phyloP scores from a whole-genome alignment of 805 yeast genomes.

The Ogataea neopini region DNA sequence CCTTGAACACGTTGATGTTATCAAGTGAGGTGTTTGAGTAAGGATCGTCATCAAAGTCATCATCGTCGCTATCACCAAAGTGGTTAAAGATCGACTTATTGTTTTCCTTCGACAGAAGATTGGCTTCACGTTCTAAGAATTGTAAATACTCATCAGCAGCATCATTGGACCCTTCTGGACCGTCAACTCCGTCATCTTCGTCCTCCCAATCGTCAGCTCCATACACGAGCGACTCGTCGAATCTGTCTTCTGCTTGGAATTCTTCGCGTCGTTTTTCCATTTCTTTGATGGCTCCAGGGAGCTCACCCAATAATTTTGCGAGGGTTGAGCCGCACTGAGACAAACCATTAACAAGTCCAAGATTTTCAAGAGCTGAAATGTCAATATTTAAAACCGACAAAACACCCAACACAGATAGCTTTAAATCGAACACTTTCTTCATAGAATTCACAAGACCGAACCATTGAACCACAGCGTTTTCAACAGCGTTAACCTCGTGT shows the following conservation, averaged over 20 bases:
- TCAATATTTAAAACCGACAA: slow-evolving; percentile 46
- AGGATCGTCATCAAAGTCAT: slow-evolving; percentile 81
- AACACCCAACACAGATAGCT: slow-evolving; percentile 69
- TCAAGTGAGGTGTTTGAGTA: slow-evolving; percentile 80
- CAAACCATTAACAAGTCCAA: slow-evolving; percentile 36
- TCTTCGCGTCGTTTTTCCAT: slow-evolving; percentile 64
- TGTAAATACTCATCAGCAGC: slow-evolving; percentile 48
- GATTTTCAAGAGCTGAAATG: slow-evolving; percentile 17
- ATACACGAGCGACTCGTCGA: slow-evolving; percentile 28
- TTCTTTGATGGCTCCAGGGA: slow-evolving; percentile 71
- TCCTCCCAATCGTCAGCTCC: slow-evolving; percentile 33
- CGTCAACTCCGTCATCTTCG: slow-evolving; percentile 21
- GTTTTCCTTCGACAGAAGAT: slow-evolving; percentile 34
- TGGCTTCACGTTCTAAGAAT: slow-evolving; percentile 48
- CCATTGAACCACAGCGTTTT: slow-evolving; percentile 66
- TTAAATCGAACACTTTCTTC: slow-evolving; percentile 77
- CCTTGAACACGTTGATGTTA: slow-evolving; percentile 65
- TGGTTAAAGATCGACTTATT: slow-evolving; percentile 34
- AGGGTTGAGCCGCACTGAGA: slow-evolving; percentile 53
- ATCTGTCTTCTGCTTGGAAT: slow-evolving; percentile 40
- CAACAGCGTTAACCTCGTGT: slow-evolving; percentile 44
- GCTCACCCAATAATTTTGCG: slow-evolving; percentile 51
- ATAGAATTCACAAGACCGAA: slow-evolving; percentile 54
- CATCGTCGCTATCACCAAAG: slow-evolving; percentile 54
- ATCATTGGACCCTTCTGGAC: slow-evolving; percentile 27